These are phyloP conservation scores for Xylaria scruposa DNA, from an alignment of 495 filamentous ascomycete genomes.

Conservation along the genomic window DNA sequence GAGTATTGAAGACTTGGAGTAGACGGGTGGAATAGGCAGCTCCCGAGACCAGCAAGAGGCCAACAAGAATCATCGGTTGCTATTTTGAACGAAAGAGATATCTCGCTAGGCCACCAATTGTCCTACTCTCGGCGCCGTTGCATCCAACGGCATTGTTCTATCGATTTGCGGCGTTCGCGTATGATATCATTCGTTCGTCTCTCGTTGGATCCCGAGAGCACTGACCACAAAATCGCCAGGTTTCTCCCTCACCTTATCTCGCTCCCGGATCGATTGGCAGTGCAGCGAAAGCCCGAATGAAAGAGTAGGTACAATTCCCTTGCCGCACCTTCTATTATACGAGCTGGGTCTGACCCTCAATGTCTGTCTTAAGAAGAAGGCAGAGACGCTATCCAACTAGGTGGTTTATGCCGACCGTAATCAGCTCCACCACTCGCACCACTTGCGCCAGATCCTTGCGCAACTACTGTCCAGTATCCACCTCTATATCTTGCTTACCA, in stretches of 20 bases:
- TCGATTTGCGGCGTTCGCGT: background rate
- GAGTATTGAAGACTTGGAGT: background rate
- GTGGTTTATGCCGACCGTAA: slow-evolving; percentile 24
- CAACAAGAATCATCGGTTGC: slow-evolving; percentile 16
- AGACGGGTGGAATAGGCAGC: background rate
- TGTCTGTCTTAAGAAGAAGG: slow-evolving; percentile 1
- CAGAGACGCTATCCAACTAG: slow-evolving; percentile 30
- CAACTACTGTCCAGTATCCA: slow-evolving; percentile 20
- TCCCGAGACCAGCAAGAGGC: background rate
- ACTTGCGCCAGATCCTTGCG: slow-evolving; percentile 22
- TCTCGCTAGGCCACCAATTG: background rate
- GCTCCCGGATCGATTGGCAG: background rate
- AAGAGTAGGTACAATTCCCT: background rate
- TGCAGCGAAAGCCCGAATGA: background rate
- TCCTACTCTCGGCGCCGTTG: background rate
- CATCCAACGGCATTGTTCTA: slow-evolving; percentile 4
- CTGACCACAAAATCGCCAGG: background rate
- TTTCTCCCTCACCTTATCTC: background rate
- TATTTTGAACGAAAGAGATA: slow-evolving; percentile 11
- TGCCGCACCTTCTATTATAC: slow-evolving; percentile 7
- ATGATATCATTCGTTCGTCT: slow-evolving; percentile 3
- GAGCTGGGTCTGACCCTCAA: slow-evolving; percentile 9
- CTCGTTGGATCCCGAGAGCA: background rate
- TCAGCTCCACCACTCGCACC: slow-evolving; percentile 29
- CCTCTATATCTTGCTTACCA: slow-evolving; percentile 36